These are phyloP conservation scores for Bacidia rubella DNA, from an alignment of 495 filamentous ascomycete species.

Conservation along the genomic window DNA sequence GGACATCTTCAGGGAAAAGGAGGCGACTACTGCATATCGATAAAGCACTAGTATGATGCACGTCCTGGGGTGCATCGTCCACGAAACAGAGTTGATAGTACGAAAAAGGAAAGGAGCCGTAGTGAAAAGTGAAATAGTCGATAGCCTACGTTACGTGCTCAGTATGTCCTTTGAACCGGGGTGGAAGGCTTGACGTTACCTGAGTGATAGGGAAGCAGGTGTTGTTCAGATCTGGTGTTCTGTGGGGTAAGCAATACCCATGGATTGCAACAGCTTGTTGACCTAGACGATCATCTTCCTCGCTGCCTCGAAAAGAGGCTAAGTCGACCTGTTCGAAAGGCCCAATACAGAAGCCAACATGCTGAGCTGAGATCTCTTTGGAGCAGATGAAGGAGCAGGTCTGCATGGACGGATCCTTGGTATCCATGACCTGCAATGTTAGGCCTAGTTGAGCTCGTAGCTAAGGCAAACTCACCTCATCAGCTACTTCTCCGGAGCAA, in stretches of 20 bases:
- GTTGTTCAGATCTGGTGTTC: constrained; percentile 64
- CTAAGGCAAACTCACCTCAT: constrained; percentile 42
- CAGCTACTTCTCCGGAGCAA: constrained; percentile 74
- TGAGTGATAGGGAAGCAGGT: constrained; percentile 64
- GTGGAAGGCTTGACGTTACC: too few species aligned
- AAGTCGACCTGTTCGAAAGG: constrained; percentile 91
- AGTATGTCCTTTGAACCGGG: neutral
- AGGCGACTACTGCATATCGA: constrained; percentile 79
- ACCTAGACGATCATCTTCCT: constrained; percentile 80
- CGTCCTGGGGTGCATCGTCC: constrained; percentile 67
- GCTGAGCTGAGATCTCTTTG: constrained; percentile 61
- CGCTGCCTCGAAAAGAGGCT: constrained; percentile 73
- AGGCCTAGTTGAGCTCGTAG: constrained; percentile 7
- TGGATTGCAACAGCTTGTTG: constrained; percentile 70
- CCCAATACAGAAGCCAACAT: constrained; percentile 83
- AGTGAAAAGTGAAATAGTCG: constrained; percentile 74
- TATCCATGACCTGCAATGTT: constrained; percentile 43
- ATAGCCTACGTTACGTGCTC: constrained; percentile 36
- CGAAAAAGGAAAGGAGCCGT: constrained; percentile 72
- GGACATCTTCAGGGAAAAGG: constrained; percentile 66
- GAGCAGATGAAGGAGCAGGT: constrained; percentile 65
- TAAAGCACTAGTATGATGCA: constrained; percentile 62
- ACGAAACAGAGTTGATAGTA: constrained; percentile 89
- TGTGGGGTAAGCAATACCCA: constrained; percentile 79
- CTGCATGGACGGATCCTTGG: constrained; percentile 61